phyloP scores from a whole-genome alignment of 306 rosid species.

The Comarum palustre region DNA sequence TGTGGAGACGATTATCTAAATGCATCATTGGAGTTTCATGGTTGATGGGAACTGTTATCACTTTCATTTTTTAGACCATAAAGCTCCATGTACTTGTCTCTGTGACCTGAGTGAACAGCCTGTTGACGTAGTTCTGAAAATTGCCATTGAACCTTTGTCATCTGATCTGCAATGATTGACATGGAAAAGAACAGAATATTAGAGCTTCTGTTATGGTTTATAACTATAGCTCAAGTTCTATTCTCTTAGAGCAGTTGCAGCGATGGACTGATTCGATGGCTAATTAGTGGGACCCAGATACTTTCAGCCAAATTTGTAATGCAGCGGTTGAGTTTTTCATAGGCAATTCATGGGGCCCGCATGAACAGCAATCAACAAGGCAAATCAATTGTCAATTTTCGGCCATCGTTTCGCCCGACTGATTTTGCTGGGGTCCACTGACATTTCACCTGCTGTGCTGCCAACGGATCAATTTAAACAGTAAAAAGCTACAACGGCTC shows the following conservation, averaged over 20 bases:
- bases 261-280: too few species aligned
- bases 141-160: conserved; percentile 3
- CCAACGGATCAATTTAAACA: too few species aligned
- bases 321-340: too few species aligned
- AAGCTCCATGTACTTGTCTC: conserved; percentile 7
- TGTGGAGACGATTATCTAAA: conserved; percentile 9
- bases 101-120: conserved; percentile 12
- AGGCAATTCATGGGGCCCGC: too few species aligned
- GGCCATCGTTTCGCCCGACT: too few species aligned
- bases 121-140: conserved; percentile 15
- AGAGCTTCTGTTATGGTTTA: neutral
- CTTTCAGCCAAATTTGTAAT: too few species aligned
- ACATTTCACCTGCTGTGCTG: too few species aligned
- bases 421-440: too few species aligned
- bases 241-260: neutral
- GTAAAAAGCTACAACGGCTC: too few species aligned
- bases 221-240: conserved; percentile 4
- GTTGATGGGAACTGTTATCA: conserved; percentile 8
- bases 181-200: neutral
- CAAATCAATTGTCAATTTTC: too few species aligned
- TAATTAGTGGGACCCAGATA: too few species aligned
- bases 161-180: conserved; percentile 9
- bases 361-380: too few species aligned
- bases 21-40: conserved; percentile 19
- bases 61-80: neutral